Conservation (phyloP, 495 filamentous ascomycete species). For the Aspergillus sparsus region DNA sequence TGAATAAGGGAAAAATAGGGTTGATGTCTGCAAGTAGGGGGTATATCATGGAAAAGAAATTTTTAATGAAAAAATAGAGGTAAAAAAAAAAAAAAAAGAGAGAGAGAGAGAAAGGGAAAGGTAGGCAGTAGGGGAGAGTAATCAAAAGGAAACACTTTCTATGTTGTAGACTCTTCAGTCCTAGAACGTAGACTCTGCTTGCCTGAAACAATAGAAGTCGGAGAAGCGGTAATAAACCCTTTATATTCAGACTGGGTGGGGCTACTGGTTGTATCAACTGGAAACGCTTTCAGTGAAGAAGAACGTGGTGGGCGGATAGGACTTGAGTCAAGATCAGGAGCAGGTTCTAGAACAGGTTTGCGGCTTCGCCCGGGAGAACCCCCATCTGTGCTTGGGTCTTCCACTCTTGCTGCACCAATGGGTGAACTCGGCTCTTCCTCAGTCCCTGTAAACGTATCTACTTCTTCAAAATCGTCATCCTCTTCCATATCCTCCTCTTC, state of each 20-base stretch:
- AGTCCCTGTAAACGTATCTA: conserved; percentile 64
- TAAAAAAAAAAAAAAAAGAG: conserved; percentile 17
- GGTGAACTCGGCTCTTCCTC: conserved; percentile 44
- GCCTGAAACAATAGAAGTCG: conserved; percentile 15
- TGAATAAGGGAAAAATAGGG: conserved; percentile 27
- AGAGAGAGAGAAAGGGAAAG: conserved; percentile 10
- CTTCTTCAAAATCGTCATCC: conserved; percentile 69
- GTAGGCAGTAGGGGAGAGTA: neutral
- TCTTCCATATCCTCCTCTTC: conserved; percentile 84
- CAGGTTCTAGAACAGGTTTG: conserved; percentile 38
- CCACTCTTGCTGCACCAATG: conserved; percentile 24
- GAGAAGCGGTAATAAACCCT: conserved; percentile 10
- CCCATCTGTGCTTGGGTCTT: conserved; percentile 24
- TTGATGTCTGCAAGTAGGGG: conserved; percentile 31
- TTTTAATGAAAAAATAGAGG: conserved; percentile 24
- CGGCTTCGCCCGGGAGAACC: conserved; percentile 18
- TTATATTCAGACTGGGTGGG: conserved; percentile 9
- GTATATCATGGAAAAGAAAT: conserved; percentile 33
- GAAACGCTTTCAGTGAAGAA: conserved; percentile 36
- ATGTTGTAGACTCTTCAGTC: conserved; percentile 6
- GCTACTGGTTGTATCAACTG: conserved; percentile 18
- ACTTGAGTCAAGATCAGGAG: conserved; percentile 37
- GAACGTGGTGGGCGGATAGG: conserved; percentile 40
- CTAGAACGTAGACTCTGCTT: conserved; percentile 9
- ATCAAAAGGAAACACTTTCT: conserved; percentile 8